Base-by-base conservation (phyloP, 805 yeast genomes). In the Candida sonorensis region DNA sequence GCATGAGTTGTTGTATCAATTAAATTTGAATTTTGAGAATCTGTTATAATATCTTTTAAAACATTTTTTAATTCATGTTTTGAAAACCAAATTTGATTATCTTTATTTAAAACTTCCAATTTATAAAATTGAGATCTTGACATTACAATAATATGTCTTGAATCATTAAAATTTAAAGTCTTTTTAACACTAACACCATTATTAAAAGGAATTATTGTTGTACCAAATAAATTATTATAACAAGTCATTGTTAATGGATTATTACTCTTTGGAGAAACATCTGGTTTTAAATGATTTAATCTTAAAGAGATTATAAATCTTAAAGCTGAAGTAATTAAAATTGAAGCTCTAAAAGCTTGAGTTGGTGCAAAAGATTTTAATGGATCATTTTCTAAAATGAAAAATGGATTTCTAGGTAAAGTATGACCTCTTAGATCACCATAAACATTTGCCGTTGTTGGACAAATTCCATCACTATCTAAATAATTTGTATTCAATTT, bases 401-500 rank as follows among this genome's bases (percentile, higher is more conserved):
- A 65, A 46, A 79, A 81, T 2, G 94, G 94, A 50, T 81, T 82
- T 39, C 90, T 62, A 5, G 94, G 94, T 26, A 82, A 59, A 1
- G 78, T 72, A 41, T 77, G 81, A 14, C 82, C 81, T 30, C 77
- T 63, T 18, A 75, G 59, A 34, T 75, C 81, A 12, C 81, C 80
- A 45, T 75, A 75, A 22, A 74, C 70, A 10, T 76, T 76, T 0
- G 82, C 73, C 22, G 76, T 67, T 7, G 71, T 67, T 26, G 73
- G 63, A 9, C 68, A 49, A 13, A 61, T 57, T 2, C 61, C 64
- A 17, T 49, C 63, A 20, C 66, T 66, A 44, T 77, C 77, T 33
- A 81, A 55, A 53, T 81, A 81, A 41, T 69, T 62, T 7, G 64
- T 62, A 29, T 69, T 62, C 5, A 54, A 48, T 13, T 44, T 40